Evolutionary conservation across 2,329 filamentous ascomycete genomes (phyloP).

Genomic region (Stagonosporopsis tanaceti): DNA sequence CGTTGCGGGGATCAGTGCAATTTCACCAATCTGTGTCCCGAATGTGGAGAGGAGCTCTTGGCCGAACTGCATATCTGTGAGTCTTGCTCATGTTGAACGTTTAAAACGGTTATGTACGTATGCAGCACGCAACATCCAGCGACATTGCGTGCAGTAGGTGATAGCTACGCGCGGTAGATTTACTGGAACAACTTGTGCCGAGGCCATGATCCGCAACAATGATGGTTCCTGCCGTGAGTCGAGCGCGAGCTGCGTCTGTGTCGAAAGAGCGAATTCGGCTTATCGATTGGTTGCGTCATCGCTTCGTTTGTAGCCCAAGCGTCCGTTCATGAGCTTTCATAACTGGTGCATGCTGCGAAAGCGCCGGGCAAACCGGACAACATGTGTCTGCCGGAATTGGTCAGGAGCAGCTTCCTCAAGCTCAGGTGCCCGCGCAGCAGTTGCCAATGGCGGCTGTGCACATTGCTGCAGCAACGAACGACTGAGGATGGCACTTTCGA

Average conservation of each 20-base stretch:
- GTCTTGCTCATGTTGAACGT: not conserved
- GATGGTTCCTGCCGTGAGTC: not conserved
- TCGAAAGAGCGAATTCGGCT: slow-evolving; percentile 8
- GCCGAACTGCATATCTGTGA: slow-evolving; percentile 69
- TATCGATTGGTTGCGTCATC: slow-evolving; percentile 19
- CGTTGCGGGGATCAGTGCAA: slow-evolving; percentile 83
- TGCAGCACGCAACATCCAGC: slow-evolving; percentile 87
- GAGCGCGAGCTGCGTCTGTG: not conserved
- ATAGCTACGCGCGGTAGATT: slow-evolving; percentile 80
- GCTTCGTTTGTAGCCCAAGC: not conserved
- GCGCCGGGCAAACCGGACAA: not conserved
- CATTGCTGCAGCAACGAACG: not conserved
- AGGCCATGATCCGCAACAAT: slow-evolving; percentile 30
- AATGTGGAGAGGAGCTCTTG: slow-evolving; percentile 97
- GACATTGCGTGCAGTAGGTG: slow-evolving; percentile 91
- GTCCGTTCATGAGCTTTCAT: not conserved
- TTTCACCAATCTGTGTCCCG: slow-evolving; percentile 80
- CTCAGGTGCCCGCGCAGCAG: not conserved
- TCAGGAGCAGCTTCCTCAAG: not conserved
- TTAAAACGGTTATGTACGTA: slow-evolving; percentile 66
- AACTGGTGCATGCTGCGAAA: not conserved
- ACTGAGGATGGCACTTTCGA: not conserved
- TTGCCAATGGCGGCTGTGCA: not conserved
- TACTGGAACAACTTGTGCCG: slow-evolving; percentile 35
- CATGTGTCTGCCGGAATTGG: not conserved